Evolutionary conservation across 805 yeast genomes (phyloP).

Genomic region (Kazachstania viticola): DNA sequence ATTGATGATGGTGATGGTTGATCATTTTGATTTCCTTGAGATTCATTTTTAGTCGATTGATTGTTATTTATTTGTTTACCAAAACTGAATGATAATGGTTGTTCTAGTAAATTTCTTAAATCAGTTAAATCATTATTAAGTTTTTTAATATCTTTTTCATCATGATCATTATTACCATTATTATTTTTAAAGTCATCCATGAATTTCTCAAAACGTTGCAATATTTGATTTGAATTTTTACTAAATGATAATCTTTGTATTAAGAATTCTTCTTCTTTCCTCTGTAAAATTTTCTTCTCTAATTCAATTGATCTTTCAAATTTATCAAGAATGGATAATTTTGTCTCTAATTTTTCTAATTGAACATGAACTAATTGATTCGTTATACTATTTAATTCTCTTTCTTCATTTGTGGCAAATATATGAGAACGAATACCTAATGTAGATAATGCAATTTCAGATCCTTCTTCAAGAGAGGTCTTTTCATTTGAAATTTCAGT

Average conservation of each 20-base stretch:
- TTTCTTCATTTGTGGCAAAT: constrained; percentile 70
- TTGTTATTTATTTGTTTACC: constrained; percentile 8
- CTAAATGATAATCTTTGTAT: constrained; percentile 57
- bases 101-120: constrained; percentile 17
- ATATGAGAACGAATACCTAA: constrained; percentile 71
- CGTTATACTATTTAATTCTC: constrained; percentile 55
- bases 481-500: not conserved
- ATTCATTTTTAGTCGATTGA: not conserved
- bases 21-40: not conserved
- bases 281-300: constrained; percentile 47
- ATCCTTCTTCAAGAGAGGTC: constrained; percentile 37
- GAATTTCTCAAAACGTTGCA: constrained; percentile 28
- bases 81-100: constrained; percentile 24
- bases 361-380: constrained; percentile 50
- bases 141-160: constrained; percentile 9
- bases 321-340: constrained; percentile 44
- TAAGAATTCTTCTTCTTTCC: constrained; percentile 56
- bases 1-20: no score
- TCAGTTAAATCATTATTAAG: constrained; percentile 12
- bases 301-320: constrained; percentile 56
- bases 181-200: constrained; percentile 10
- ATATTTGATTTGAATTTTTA: constrained; percentile 41
- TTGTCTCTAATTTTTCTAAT: constrained; percentile 51
- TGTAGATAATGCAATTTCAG: constrained; percentile 60
- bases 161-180: no score